A percentile compares a stretch with the other conserved stretches of the same genome.
Conservation (phyloP, 106 monocot genomes). For the Allium fistulosum region DNA sequence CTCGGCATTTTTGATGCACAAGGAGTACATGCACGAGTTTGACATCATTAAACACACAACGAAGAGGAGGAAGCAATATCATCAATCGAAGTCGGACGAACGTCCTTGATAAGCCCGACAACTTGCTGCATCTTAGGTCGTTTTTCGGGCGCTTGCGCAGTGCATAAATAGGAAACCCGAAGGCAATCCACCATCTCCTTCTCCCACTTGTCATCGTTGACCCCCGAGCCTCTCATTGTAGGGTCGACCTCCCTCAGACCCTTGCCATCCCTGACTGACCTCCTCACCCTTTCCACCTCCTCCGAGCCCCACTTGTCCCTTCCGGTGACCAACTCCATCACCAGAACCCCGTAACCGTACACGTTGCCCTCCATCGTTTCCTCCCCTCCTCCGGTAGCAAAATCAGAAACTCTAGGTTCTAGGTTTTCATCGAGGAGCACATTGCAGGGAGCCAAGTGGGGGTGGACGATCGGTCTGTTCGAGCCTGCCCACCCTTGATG, state of each 20-base stretch:
- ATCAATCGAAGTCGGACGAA: conserved; percentile 17
- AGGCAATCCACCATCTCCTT: conserved; percentile 55
- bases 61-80: not conserved
- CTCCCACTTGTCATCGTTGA: conserved; percentile 29
- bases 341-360: conserved; percentile 57
- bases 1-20: not conserved
- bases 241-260: conserved; percentile 33
- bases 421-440: conserved; percentile 66
- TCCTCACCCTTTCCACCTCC: conserved; percentile 34
- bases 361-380: conserved; percentile 49
- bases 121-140: conserved; percentile 83
- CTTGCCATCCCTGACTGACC: conserved; percentile 29
- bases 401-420: conserved; percentile 61
- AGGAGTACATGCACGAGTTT: too few relatives aligned
- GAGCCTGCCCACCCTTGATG: conserved; percentile 77
- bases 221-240: conserved; percentile 12
- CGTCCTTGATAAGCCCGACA: conserved; percentile 75
- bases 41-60: not conserved
- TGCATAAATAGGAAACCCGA: conserved; percentile 66
- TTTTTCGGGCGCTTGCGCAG: conserved; percentile 48
- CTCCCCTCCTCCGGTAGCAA: conserved; percentile 10
- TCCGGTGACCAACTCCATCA: conserved; percentile 79
- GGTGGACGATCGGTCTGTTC: conserved; percentile 51
- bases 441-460: conserved; percentile 48
- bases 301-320: conserved; percentile 24